phyloP scores from a whole-genome alignment of 257 asterid species.

The Solanum clarkiae region DNA sequence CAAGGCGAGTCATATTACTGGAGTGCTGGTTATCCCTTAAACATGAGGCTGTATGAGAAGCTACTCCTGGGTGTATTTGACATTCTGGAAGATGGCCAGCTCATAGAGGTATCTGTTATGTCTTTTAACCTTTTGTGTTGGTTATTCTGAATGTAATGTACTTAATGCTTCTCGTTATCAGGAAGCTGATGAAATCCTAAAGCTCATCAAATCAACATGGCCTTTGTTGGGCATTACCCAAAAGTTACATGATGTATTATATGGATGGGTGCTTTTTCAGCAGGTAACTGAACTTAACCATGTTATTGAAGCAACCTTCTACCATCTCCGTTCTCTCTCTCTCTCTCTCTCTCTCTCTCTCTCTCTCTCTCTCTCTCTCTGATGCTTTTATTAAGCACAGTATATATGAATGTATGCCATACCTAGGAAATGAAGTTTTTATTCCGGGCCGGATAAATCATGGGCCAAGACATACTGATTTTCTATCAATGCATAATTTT shows the following conservation, averaged over 20 bases:
- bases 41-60: slow-evolving; percentile 78
- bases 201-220: slow-evolving; percentile 73
- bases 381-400: not conserved
- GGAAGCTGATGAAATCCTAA: slow-evolving; percentile 84
- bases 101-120: slow-evolving; percentile 55
- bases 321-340: not conserved
- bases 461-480: not conserved
- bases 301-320: not conserved
- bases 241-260: slow-evolving; percentile 63
- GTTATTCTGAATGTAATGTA: not conserved
- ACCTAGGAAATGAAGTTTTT: not conserved
- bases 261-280: slow-evolving; percentile 87
- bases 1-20: slow-evolving; percentile 86
- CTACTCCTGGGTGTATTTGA: slow-evolving; percentile 78
- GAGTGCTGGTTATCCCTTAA: slow-evolving; percentile 72
- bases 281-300: slow-evolving; percentile 41
- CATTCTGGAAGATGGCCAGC: slow-evolving; percentile 80
- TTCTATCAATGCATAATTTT: not conserved
- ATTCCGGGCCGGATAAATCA: not conserved
- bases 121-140: not conserved
- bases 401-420: not conserved
- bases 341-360: not conserved
- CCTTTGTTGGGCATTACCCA: slow-evolving; percentile 75
- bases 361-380: not conserved
- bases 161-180: slow-evolving; percentile 19